phyloP scores from a whole-genome alignment of 331 rosid species.

The Acacia concinna region DNA sequence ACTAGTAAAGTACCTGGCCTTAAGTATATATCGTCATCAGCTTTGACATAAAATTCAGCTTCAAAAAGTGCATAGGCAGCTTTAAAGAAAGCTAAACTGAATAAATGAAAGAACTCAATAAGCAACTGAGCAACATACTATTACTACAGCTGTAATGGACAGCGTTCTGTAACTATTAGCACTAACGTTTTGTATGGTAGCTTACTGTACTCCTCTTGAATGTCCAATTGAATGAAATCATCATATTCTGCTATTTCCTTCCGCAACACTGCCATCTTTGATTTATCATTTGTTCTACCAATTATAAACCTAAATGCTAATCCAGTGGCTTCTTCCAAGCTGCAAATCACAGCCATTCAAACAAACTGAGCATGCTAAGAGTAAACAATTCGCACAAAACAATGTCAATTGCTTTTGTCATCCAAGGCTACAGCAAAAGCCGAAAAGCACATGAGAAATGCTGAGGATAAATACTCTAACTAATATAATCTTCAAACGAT shows the following conservation, averaged over 20 bases:
- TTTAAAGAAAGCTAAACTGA: constrained; percentile 93
- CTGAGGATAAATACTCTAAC: background rate
- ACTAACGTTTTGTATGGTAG: constrained; percentile 99
- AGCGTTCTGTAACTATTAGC: constrained; percentile 28
- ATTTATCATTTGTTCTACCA: constrained; percentile 67
- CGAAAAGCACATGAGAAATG: too few relatives aligned
- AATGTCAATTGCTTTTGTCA: background rate
- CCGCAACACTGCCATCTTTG: constrained; percentile 66
- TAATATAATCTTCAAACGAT: constrained; percentile 4
- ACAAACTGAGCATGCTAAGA: constrained; percentile 10
- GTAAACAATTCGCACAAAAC: background rate
- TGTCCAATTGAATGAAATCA: constrained; percentile 84
- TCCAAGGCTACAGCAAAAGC: background rate
- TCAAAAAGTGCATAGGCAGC: constrained; percentile 91
- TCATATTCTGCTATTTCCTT: constrained; percentile 70
- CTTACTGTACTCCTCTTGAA: constrained; percentile 97
- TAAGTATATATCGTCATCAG: constrained; percentile 91
- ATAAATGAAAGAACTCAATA: constrained; percentile 19
- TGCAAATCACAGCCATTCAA: constrained; percentile 44
- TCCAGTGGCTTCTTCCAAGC: constrained; percentile 95
- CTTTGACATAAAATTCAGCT: constrained; percentile 85
- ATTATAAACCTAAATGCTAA: constrained; percentile 87
- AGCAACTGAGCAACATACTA: constrained; percentile 27
- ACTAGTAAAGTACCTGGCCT: constrained; percentile 75
- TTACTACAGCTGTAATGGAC: constrained; percentile 25